Evolutionary conservation across 306 rosid genomes (phyloP).

Genomic region (Rosa multiflora): DNA sequence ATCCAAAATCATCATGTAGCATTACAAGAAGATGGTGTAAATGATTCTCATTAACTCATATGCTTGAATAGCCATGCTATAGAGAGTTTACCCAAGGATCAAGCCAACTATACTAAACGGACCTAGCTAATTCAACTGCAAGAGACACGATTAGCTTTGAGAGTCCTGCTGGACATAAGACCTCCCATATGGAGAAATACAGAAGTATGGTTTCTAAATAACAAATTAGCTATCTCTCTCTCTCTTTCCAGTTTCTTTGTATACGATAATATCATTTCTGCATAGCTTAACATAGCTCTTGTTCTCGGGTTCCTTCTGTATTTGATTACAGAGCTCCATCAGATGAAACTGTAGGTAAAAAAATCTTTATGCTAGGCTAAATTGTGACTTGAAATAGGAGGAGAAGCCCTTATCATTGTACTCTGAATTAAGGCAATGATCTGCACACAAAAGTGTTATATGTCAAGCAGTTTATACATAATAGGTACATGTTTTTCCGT

Average conservation of each 20-base stretch:
- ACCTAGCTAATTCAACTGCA: background rate
- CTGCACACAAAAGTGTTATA: slow-evolving; percentile 41
- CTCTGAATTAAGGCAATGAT: slow-evolving; percentile 64
- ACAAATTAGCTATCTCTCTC: background rate
- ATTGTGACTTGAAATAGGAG: slow-evolving; percentile 36
- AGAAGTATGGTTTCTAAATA: background rate
- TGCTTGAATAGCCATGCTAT: too few relatives aligned
- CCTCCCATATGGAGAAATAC: background rate
- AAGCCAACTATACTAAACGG: background rate
- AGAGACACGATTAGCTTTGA: background rate
- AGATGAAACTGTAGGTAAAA: background rate
- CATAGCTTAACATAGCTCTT: background rate
- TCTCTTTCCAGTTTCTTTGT: background rate
- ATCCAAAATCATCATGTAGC: too few relatives aligned
- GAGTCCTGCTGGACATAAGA: background rate
- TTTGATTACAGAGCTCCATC: background rate
- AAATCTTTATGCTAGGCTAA: slow-evolving; percentile 6
- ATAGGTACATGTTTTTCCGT: background rate
- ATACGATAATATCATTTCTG: background rate
- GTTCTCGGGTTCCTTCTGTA: background rate
- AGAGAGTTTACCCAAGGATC: too few relatives aligned
- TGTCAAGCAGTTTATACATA: slow-evolving; percentile 8
- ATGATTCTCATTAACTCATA: too few relatives aligned
- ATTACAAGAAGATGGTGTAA: too few relatives aligned
- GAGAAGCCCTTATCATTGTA: slow-evolving; percentile 44